Evolutionary conservation across 2,329 filamentous ascomycete species (phyloP).

Genomic region (Pyrenochaeta sp.): DNA sequence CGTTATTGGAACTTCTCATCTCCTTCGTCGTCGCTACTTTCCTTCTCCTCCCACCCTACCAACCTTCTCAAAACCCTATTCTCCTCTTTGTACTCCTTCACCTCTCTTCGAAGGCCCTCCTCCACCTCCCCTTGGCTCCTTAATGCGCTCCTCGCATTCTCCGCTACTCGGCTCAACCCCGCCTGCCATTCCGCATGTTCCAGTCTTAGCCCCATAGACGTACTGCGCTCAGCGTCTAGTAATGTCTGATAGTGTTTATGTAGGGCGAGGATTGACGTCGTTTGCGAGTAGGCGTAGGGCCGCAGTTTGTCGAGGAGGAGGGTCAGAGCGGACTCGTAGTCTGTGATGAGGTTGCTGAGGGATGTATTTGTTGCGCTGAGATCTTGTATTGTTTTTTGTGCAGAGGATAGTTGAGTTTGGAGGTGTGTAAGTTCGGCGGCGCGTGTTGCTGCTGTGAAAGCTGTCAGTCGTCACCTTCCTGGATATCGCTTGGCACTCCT

Average conservation of each 20-base stretch:
- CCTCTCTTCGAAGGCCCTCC: slow-evolving; percentile 47
- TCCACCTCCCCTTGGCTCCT: slow-evolving; percentile 49
- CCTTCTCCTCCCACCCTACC: slow-evolving; percentile 56
- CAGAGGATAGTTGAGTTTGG: slow-evolving; percentile 39
- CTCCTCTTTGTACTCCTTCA: slow-evolving; percentile 57
- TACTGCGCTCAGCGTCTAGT: slow-evolving; percentile 53
- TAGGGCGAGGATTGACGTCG: slow-evolving; percentile 53
- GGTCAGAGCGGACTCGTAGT: slow-evolving; percentile 55
- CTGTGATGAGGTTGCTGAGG: slow-evolving; percentile 42
- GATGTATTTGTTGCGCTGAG: slow-evolving; percentile 34
- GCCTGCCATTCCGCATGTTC: slow-evolving; percentile 61
- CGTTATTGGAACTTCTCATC: slow-evolving; percentile 18
- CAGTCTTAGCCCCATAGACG: slow-evolving; percentile 56
- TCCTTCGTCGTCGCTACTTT: slow-evolving; percentile 53
- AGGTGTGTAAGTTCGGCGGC: slow-evolving; percentile 43
- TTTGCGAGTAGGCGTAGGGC: slow-evolving; percentile 50
- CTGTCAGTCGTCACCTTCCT: slow-evolving; percentile 9
- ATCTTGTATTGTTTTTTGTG: slow-evolving; percentile 37
- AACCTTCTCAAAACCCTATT: slow-evolving; percentile 56
- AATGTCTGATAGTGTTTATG: slow-evolving; percentile 59
- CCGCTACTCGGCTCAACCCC: slow-evolving; percentile 53
- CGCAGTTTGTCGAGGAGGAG: slow-evolving; percentile 47
- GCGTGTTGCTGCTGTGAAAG: slow-evolving; percentile 34
- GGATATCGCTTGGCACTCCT: not conserved
- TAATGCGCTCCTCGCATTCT: slow-evolving; percentile 52